Conservation (phyloP, 2,329 filamentous ascomycete species). For the Xylariaceae sp. region DNA sequence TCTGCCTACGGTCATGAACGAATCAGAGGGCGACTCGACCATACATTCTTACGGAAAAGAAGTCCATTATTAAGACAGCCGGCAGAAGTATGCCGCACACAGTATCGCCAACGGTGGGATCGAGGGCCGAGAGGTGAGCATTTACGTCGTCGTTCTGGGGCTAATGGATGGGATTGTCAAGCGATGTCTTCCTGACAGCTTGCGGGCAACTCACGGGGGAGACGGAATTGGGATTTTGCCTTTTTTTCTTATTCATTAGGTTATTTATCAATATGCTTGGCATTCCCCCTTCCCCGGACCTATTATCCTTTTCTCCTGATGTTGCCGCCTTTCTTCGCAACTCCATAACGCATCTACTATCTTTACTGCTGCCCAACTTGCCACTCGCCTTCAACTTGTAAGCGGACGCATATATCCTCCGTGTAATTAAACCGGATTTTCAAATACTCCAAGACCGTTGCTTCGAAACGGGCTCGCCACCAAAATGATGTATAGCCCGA, state of each 20-base stretch:
- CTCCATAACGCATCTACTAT: neutral
- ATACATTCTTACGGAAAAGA: neutral
- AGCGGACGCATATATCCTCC: neutral
- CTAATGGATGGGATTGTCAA: neutral
- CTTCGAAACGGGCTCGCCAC: too few relatives aligned
- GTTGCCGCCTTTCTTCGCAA: neutral
- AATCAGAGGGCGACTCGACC: conserved; percentile 3
- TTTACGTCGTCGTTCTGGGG: neutral
- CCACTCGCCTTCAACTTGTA: neutral
- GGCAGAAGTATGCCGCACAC: conserved; percentile 7
- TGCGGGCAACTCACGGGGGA: neutral
- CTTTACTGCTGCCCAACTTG: neutral
- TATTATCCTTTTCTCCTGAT: neutral
- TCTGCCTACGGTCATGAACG: neutral
- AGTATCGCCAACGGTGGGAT: neutral
- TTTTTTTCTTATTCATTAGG: neutral
- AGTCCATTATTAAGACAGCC: neutral
- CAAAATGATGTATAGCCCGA: conserved; percentile 15
- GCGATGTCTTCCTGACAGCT: neutral
- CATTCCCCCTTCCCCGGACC: neutral
- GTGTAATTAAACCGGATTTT: neutral
- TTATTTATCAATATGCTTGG: neutral
- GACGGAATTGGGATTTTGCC: neutral
- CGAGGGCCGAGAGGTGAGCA: neutral
- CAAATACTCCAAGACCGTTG: neutral